Conservation (phyloP, 345 rosid species). For the Nasturtium officinale region DNA sequence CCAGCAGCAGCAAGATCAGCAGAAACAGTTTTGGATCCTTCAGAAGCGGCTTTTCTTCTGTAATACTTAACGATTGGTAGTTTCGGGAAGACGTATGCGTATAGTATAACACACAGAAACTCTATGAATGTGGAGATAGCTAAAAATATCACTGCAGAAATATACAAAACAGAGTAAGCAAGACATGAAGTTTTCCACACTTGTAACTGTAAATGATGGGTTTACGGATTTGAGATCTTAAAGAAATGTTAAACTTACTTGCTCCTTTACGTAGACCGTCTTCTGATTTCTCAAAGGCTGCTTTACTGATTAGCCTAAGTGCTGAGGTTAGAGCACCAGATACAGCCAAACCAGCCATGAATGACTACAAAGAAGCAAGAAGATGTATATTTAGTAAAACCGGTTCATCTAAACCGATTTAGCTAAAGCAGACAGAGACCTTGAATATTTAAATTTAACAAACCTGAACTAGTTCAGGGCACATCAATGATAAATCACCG, state of each 20-base stretch:
- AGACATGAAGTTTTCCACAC: background rate
- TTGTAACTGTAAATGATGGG: background rate
- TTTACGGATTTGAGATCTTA: background rate
- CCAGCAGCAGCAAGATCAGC: constrained; percentile 96
- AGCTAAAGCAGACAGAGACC: background rate
- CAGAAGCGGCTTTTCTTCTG: constrained; percentile 76
- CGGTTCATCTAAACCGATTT: background rate
- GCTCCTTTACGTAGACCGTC: constrained; percentile 81
- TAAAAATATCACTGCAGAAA: constrained; percentile 70
- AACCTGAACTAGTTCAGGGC: constrained; percentile 87
- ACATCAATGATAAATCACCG: constrained; percentile 86
- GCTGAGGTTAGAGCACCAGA: constrained; percentile 82
- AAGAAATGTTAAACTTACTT: constrained; percentile 48
- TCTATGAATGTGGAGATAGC: constrained; percentile 70
- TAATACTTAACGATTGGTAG: constrained; percentile 81
- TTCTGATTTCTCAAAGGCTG: constrained; percentile 65
- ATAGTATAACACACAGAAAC: constrained; percentile 64
- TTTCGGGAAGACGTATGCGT: constrained; percentile 67
- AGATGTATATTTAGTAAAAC: background rate
- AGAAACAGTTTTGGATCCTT: constrained; percentile 85
- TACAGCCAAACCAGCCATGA: constrained; percentile 86
- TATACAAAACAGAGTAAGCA: background rate
- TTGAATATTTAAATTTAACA: background rate
- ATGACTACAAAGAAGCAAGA: constrained; percentile 57
- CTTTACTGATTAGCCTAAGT: constrained; percentile 73